Base-by-base conservation (phyloP, 371 early-diverging fungal species). In the Dichotomocladium elegans region DNA sequence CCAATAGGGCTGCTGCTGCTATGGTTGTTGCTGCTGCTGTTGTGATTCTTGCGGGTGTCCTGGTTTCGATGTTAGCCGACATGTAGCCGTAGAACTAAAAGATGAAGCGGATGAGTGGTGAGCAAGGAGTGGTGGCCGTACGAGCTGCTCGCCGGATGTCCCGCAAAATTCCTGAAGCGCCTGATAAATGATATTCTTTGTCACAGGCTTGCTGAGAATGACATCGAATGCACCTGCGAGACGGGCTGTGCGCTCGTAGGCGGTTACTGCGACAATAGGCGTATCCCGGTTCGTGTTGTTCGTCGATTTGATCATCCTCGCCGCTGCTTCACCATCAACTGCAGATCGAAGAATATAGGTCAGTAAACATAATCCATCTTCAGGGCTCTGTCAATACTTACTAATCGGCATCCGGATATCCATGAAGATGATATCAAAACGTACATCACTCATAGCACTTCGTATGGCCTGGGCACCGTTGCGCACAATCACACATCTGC, bases 281-380 rank as follows among this genome's bases (percentile, higher is more conserved):
- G 90, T 91, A 12, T 75, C 59, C 19, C 67, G 70, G 61, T 91
- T 91, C 4, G 79, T 68, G 57, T 94, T 95, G 55, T 87, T 90
- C 1, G 93, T 92, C 5, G 92, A 89, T 71, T 93, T 94, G 55
- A 96, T 93, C 95, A 96, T 95, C 24, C 93, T 81, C 1, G 95
- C 84, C 0, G 93, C 94, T 25, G 87, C 83, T 52, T 94, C 91
- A 22, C 94, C 97, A 64, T 92, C 92, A 53, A 95, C 92, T 85
- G 71, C n/a, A n/a, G n/a, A n/a, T n/a, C n/a, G 31, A 31, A 49
- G 2, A 49, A 47, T 29, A 19, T 60, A 55, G 15, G 3, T 34
- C 19, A 46, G 7, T 15, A 37, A 37, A 37, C 37, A 37, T 37
- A 21, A 17, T 37, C 21, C 37, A 37, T 37, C 21, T 2, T 12